These are phyloP conservation scores for Trichoderma aggressivum DNA, from an alignment of 2,329 filamentous ascomycete genomes.

Conservation along the genomic window DNA sequence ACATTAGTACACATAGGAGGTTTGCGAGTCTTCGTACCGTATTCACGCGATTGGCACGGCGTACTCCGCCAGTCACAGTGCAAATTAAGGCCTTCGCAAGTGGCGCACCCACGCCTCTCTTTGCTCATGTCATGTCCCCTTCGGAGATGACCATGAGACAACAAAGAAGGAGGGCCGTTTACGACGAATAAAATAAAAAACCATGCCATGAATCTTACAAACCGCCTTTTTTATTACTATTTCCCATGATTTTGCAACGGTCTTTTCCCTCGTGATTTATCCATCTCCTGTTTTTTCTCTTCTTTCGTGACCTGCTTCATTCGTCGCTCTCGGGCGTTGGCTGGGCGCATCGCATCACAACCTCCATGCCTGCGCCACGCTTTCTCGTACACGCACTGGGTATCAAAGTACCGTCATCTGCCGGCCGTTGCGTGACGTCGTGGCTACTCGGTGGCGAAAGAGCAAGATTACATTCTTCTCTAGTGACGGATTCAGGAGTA, in stretches of 20 bases:
- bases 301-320: not conserved
- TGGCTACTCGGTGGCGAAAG: conserved; percentile 15
- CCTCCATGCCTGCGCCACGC: not conserved
- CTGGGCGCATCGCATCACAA: not conserved
- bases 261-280: not conserved
- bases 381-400: not conserved
- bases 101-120: not conserved
- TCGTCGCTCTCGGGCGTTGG: not conserved
- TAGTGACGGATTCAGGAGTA: not conserved
- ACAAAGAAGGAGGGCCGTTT: not conserved
- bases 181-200: not conserved
- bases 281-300: not conserved
- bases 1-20: not conserved
- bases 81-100: not conserved
- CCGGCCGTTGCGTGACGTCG: conserved; percentile 10
- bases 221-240: not conserved
- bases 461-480: not conserved
- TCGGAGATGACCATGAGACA: conserved; percentile 10
- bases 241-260: not conserved
- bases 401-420: conserved; percentile 3
- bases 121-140: not conserved
- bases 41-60: not conserved
- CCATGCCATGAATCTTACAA: conserved; percentile 9
- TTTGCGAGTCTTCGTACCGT: not conserved
- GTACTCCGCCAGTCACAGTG: not conserved